A percentile compares a stretch with the other conserved stretches of the same genome.
Conservation (phyloP, 2,329 filamentous ascomycete genomes). For the Aspergillus ochraceoroseus region DNA sequence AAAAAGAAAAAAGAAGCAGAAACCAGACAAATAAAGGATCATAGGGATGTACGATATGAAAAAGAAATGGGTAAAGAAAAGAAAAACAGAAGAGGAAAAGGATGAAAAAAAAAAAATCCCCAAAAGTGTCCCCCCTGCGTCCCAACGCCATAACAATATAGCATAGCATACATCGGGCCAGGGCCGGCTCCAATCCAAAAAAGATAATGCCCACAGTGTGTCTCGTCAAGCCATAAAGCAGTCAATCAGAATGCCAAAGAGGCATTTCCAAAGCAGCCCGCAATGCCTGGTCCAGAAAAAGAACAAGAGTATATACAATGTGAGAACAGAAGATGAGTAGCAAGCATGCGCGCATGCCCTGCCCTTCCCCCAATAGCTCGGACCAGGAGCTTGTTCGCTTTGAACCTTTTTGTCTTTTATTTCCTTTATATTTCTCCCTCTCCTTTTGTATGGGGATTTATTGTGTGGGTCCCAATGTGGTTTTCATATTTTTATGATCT, state of each 20-base stretch:
- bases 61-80: conserved; percentile 11
- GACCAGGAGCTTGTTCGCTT: no score
- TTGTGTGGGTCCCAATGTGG: neutral
- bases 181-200: conserved; percentile 8
- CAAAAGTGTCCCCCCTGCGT: conserved; percentile 10
- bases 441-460: neutral
- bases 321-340: conserved; percentile 12
- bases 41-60: conserved; percentile 13
- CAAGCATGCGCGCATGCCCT: conserved; percentile 1
- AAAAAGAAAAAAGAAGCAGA: conserved; percentile 4
- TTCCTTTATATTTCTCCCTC: neutral
- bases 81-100: conserved; percentile 11
- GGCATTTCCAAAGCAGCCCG: conserved; percentile 9
- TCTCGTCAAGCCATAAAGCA: conserved; percentile 8
- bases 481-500: neutral
- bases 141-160: conserved; percentile 18
- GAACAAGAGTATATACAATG: conserved; percentile 12
- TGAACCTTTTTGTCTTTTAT: neutral
- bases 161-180: conserved; percentile 12
- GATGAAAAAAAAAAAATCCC: conserved; percentile 19
- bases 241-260: conserved; percentile 5
- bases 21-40: conserved; percentile 1
- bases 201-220: conserved; percentile 4
- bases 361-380: conserved; percentile 1
- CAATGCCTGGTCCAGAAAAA: conserved; percentile 9